Conservation (phyloP, 108 stramenopile genomes). For the Seminavis robusta region DNA sequence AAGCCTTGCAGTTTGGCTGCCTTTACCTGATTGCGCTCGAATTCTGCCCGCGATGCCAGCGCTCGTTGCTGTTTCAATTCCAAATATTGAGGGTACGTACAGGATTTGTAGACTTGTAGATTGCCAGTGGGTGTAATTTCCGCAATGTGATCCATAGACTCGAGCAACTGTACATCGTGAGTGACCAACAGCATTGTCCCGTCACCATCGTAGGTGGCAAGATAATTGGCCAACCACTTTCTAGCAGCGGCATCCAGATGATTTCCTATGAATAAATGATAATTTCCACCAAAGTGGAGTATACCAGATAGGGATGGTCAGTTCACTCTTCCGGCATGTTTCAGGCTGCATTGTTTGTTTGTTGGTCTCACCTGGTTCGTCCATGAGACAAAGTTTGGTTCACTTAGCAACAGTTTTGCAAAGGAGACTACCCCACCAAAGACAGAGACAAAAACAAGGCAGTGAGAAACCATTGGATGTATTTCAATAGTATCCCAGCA, state of each 20-base stretch:
- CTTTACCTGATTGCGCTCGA: slow-evolving; percentile 80
- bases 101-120: slow-evolving; percentile 56
- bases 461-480: too few relatives aligned
- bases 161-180: slow-evolving; percentile 80
- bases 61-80: slow-evolving; percentile 74
- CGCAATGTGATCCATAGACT: slow-evolving; percentile 78
- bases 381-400: slow-evolving; percentile 77
- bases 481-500: too few relatives aligned
- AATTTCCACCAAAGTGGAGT: neutral
- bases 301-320: neutral
- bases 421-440: too few relatives aligned
- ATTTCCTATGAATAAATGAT: slow-evolving; percentile 22
- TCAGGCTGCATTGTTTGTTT: neutral
- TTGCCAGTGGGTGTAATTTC: slow-evolving; percentile 57
- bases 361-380: slow-evolving; percentile 76
- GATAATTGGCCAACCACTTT: slow-evolving; percentile 81
- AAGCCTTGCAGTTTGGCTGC: slow-evolving; percentile 84
- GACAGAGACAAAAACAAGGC: too few relatives aligned
- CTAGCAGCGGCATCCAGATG: slow-evolving; percentile 71
- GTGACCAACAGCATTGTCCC: slow-evolving; percentile 83
- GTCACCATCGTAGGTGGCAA: slow-evolving; percentile 63
- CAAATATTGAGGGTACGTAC: slow-evolving; percentile 73
- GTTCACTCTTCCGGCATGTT: neutral
- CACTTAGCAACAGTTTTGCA: slow-evolving; percentile 72
- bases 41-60: slow-evolving; percentile 69